phyloP scores from a whole-genome alignment of 495 filamentous ascomycete genomes.

The Hyaloscypha bicolor region DNA sequence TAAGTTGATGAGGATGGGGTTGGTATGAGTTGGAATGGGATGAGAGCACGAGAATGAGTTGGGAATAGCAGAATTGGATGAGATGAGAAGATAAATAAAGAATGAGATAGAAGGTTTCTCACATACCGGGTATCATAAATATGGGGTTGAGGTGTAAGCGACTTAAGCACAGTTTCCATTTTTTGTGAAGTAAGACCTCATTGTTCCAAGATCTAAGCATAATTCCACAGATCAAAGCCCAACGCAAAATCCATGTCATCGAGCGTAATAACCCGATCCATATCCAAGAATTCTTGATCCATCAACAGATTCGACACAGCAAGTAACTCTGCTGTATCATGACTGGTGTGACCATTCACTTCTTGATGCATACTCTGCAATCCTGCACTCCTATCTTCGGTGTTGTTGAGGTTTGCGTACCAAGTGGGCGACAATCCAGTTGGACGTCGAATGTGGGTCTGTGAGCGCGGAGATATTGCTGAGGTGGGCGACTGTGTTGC shows the following conservation, averaged over 20 bases:
- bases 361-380: conserved; percentile 1
- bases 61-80: conserved; percentile 30
- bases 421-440: conserved; percentile 9
- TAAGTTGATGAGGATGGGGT: conserved; percentile 34
- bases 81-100: neutral
- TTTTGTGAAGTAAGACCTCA: too few species aligned
- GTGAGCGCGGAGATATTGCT: conserved; percentile 12
- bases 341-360: neutral
- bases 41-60: conserved; percentile 37
- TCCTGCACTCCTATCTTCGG: conserved; percentile 3
- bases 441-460: neutral
- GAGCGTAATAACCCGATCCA: conserved; percentile 44
- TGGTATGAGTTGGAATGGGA: conserved; percentile 16
- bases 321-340: conserved; percentile 4
- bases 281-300: conserved; percentile 29
- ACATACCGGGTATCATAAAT: neutral
- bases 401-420: neutral
- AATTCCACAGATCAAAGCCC: conserved; percentile 6
- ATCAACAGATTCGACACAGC: conserved; percentile 17
- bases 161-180: too few species aligned
- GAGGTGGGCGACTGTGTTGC: conserved; percentile 7
- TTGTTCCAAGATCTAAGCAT: neutral
- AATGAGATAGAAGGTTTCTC: neutral
- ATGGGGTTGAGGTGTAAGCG: neutral
- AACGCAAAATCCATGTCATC: conserved; percentile 26